These are phyloP conservation scores for Fraxinus velutina DNA, from an alignment of 305 asterid species.

Conservation along the genomic window DNA sequence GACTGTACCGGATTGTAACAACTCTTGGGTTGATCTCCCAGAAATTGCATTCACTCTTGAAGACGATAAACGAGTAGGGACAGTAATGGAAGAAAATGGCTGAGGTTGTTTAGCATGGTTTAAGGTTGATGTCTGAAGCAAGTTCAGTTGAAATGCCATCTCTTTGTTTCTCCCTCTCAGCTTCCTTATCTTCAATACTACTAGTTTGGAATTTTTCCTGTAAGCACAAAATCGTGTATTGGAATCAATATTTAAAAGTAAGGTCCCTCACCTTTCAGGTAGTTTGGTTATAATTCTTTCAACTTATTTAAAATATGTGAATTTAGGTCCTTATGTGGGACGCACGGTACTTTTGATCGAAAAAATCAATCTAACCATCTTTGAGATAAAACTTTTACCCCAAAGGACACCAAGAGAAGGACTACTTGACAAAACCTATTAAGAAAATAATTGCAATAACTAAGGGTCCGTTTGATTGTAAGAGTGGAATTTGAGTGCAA, in stretches of 20 bases:
- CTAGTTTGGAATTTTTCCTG: not conserved
- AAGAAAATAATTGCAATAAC: not conserved
- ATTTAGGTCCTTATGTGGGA: not conserved
- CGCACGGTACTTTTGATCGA: not conserved
- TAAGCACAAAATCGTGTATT: not conserved
- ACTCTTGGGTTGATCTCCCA: slow-evolving; percentile 51
- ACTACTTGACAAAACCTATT: not conserved
- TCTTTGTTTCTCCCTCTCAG: not conserved
- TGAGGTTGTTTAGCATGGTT: slow-evolving; percentile 29
- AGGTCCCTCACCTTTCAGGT: not conserved
- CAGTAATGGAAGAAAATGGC: slow-evolving; percentile 28
- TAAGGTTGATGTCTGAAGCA: slow-evolving; percentile 44
- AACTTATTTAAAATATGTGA: not conserved
- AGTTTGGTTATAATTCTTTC: not conserved
- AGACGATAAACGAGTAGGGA: slow-evolving; percentile 36
- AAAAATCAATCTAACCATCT: not conserved
- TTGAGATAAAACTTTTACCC: not conserved
- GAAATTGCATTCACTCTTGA: slow-evolving; percentile 36
- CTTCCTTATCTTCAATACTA: not conserved
- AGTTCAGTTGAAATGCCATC: slow-evolving; percentile 53
- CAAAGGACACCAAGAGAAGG: not conserved
- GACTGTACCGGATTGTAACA: slow-evolving; percentile 65
- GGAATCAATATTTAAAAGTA: not conserved
- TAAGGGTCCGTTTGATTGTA: too few species aligned
- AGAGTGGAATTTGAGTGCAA: too few species aligned